Conservation (phyloP, 495 filamentous ascomycete species). For the Penicillium longicatenatum region DNA sequence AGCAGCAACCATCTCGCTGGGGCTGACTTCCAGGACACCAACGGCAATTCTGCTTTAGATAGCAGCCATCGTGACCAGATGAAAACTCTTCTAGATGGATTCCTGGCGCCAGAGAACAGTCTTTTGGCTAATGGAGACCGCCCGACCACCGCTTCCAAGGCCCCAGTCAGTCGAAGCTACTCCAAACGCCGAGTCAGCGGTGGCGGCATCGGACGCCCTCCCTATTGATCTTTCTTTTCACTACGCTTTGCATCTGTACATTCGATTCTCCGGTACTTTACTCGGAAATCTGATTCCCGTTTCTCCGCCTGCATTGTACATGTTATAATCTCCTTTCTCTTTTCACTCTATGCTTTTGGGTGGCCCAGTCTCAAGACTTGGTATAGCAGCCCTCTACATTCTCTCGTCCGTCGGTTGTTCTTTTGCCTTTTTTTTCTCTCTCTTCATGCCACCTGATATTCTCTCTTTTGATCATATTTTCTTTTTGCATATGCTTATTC, state of each 20-base stretch:
- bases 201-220: slow-evolving; percentile 45
- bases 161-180: slow-evolving; percentile 20
- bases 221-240: slow-evolving; percentile 33
- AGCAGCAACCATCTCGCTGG: slow-evolving; percentile 39
- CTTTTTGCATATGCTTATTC: slow-evolving; percentile 24
- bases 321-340: slow-evolving; percentile 19
- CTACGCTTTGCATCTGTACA: slow-evolving; percentile 17
- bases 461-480: slow-evolving; percentile 12
- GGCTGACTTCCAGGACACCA: slow-evolving; percentile 18
- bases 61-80: slow-evolving; percentile 34
- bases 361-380: background rate
- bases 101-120: slow-evolving; percentile 30
- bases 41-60: slow-evolving; percentile 18
- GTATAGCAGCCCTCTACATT: background rate
- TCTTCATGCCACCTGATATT: slow-evolving; percentile 16
- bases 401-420: slow-evolving; percentile 5
- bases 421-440: slow-evolving; percentile 11
- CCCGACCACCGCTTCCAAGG: slow-evolving; percentile 11
- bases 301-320: slow-evolving; percentile 19
- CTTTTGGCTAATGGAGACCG: slow-evolving; percentile 22
- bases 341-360: background rate
- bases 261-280: slow-evolving; percentile 13
- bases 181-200: slow-evolving; percentile 31
- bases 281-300: slow-evolving; percentile 6
- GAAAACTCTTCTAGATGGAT: slow-evolving; percentile 41